Evolutionary conservation across 169 alveolate genomes (phyloP).

Genomic region (Theileria annulata): DNA sequence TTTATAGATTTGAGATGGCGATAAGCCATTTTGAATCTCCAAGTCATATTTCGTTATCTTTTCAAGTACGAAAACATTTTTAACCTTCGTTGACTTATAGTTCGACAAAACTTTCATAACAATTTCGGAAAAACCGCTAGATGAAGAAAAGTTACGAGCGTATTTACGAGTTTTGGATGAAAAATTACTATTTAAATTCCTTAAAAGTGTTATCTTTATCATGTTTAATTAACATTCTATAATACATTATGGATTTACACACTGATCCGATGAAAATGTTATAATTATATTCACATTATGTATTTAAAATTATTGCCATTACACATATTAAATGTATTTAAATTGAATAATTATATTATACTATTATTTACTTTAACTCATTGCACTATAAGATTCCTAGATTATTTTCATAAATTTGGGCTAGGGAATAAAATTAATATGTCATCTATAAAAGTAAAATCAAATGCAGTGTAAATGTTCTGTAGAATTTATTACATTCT

Average conservation of each 20-base stretch:
- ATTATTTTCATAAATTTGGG: neutral
- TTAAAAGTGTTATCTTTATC: neutral
- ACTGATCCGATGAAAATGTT: neutral
- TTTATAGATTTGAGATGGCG: conserved; percentile 35
- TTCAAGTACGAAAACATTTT: conserved; percentile 39
- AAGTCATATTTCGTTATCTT: conserved; percentile 62
- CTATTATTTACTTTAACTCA: neutral
- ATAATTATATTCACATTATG: neutral
- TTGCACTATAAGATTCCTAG: neutral
- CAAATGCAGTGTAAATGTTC: neutral
- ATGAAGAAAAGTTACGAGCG: neutral
- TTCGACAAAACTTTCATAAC: conserved; percentile 4
- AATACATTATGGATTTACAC: neutral
- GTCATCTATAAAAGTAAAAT: neutral
- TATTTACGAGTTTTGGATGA: neutral
- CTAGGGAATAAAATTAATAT: neutral
- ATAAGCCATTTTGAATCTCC: conserved; percentile 50
- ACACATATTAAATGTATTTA: neutral
- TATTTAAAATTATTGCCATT: neutral
- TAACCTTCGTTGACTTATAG: conserved; percentile 33
- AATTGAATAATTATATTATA: too few species aligned
- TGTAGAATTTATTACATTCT: neutral
- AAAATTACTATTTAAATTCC: neutral
- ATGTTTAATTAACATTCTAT: neutral
- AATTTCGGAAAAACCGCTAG: neutral